Evolutionary conservation across 768 basidiomycete species (phyloP).

Genomic region (Termitomyces sp.): DNA sequence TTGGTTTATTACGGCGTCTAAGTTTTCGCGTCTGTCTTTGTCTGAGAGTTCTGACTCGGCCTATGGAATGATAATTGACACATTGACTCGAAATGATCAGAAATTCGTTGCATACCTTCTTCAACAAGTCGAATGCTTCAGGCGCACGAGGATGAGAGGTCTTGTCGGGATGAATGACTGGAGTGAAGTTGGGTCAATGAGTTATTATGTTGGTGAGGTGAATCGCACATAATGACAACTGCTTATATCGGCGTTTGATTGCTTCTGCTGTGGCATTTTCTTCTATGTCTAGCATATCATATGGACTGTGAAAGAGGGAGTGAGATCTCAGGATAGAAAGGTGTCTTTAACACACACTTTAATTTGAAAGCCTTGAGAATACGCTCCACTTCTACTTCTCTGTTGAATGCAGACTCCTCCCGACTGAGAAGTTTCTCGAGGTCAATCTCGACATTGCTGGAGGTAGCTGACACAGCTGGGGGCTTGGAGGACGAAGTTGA

Average conservation of each 20-base stretch:
- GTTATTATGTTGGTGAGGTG: neutral
- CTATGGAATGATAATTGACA: slow-evolving; percentile 29
- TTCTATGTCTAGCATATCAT: slow-evolving; percentile 86
- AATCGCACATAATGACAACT: slow-evolving; percentile 75
- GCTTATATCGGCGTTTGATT: slow-evolving; percentile 85
- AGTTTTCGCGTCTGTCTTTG: slow-evolving; percentile 70
- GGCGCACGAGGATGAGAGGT: slow-evolving; percentile 81
- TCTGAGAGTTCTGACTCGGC: slow-evolving; percentile 83
- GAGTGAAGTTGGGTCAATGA: slow-evolving; percentile 4
- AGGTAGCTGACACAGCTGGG: neutral
- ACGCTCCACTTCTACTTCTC: slow-evolving; percentile 86
- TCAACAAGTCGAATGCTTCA: slow-evolving; percentile 90
- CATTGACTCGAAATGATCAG: neutral
- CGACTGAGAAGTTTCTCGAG: slow-evolving; percentile 76
- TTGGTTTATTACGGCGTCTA: slow-evolving; percentile 74
- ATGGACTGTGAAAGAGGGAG: slow-evolving; percentile 55
- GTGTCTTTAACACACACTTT: slow-evolving; percentile 53
- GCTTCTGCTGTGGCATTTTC: slow-evolving; percentile 69
- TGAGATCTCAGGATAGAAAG: neutral
- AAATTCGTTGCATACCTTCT: slow-evolving; percentile 57
- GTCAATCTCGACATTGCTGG: slow-evolving; percentile 41
- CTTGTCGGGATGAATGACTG: slow-evolving; percentile 99
- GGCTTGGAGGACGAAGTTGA: slow-evolving; percentile 21
- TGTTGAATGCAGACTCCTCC: slow-evolving; percentile 81
- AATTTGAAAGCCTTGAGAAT: slow-evolving; percentile 94